Percentiles rank a stretch among this genome's conserved stretches.
phyloP scores from a whole-genome alignment of 768 basidiomycete species.

The Rhodocollybia butyracea region DNA sequence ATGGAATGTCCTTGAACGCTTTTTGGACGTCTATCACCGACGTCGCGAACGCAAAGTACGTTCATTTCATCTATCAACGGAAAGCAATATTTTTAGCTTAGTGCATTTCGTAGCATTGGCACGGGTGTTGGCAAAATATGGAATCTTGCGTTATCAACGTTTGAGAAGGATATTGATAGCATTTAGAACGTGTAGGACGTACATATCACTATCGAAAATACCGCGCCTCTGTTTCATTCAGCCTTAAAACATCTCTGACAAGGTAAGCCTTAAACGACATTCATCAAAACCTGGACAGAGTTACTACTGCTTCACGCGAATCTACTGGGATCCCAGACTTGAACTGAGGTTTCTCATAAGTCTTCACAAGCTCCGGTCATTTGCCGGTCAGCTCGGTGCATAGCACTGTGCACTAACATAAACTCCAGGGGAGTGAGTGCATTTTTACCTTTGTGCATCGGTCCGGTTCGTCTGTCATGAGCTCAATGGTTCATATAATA shows the following conservation, averaged over 20 bases:
- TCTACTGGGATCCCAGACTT: too few species aligned
- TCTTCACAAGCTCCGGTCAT: too few species aligned
- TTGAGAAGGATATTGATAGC: slow-evolving; percentile 28
- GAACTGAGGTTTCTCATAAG: too few species aligned
- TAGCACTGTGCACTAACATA: not conserved
- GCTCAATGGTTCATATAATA: not conserved
- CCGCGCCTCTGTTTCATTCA: too few species aligned
- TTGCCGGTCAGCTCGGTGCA: slow-evolving; percentile 1
- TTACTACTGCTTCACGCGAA: too few species aligned
- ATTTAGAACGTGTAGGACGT: not conserved
- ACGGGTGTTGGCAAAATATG: slow-evolving; percentile 76
- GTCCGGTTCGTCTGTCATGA: too few species aligned
- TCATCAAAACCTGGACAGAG: too few species aligned
- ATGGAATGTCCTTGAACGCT: slow-evolving; percentile 18
- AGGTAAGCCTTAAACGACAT: too few species aligned
- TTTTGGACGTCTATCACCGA: slow-evolving; percentile 55
- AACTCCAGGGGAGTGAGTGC: not conserved
- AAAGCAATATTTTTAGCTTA: slow-evolving; percentile 10
- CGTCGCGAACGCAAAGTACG: slow-evolving; percentile 62
- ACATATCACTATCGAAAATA: too few species aligned
- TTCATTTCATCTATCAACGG: slow-evolving; percentile 17
- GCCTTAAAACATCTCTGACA: too few species aligned
- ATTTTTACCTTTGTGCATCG: not conserved
- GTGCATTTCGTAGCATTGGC: slow-evolving; percentile 49
- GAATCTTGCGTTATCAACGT: slow-evolving; percentile 50